Percentiles rank a stretch among this genome's conserved stretches.
phyloP scores from a whole-genome alignment of 2,329 filamentous ascomycete genomes.

The Apiospora malaysiana region DNA sequence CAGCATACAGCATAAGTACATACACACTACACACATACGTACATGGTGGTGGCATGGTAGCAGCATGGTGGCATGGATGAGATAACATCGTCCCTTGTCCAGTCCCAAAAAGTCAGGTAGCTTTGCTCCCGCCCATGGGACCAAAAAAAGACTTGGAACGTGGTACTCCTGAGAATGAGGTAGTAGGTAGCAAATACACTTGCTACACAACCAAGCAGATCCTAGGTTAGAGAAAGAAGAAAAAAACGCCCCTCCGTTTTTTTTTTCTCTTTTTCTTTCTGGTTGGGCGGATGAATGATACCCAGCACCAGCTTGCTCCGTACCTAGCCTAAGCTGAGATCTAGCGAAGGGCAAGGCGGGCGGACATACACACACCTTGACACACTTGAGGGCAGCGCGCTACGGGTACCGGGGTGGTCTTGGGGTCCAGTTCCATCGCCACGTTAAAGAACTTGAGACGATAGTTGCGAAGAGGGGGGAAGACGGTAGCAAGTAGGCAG shows the following conservation, averaged over 20 bases:
- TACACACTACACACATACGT: background rate
- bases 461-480: background rate
- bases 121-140: conserved; percentile 12
- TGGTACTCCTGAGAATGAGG: background rate
- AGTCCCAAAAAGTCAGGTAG: conserved; percentile 16
- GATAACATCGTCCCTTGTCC: conserved; percentile 11
- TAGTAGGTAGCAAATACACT: conserved; percentile 9
- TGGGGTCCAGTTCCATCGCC: conserved; percentile 15
- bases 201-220: conserved; percentile 13
- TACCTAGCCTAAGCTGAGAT: conserved; percentile 14
- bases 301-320: background rate
- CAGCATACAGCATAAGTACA: background rate
- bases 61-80: background rate
- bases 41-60: background rate
- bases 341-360: conserved; percentile 10
- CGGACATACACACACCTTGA: background rate
- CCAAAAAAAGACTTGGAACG: conserved; percentile 2
- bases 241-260: background rate
- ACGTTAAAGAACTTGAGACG: conserved; percentile 17
- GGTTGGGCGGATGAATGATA: background rate
- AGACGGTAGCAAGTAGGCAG: too few species aligned
- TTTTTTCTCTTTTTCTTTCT: background rate
- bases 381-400: conserved; percentile 8
- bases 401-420: conserved; percentile 5
- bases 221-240: background rate